Conservation (phyloP, 495 filamentous ascomycete species). For the Trichocladium uniseriatum region DNA sequence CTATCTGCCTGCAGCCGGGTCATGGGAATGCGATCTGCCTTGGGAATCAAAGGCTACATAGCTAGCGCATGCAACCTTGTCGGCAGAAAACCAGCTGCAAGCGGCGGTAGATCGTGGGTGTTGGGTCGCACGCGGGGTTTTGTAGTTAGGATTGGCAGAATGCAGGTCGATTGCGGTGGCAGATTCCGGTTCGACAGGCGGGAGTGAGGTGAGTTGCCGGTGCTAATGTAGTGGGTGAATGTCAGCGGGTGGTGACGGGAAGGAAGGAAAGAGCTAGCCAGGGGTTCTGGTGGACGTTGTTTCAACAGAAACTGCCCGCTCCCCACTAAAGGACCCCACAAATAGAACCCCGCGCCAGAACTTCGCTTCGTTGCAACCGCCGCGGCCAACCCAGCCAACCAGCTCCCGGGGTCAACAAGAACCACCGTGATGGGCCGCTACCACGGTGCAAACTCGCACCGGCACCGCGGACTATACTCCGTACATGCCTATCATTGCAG, state of each 20-base stretch:
- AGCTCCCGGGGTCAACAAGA: background rate
- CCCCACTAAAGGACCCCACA: conserved; percentile 11
- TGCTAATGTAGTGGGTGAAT: background rate
- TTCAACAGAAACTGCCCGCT: background rate
- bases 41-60: background rate
- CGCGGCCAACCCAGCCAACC: conserved; percentile 2
- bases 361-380: background rate
- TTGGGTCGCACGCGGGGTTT: no score
- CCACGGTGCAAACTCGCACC: no score
- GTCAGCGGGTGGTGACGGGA: background rate
- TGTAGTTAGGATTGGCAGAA: no score
- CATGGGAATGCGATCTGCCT: no score
- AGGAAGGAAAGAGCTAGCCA: background rate
- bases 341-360: conserved; percentile 17
- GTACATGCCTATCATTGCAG: no score
- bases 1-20: no score
- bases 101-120: conserved; percentile 8
- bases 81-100: conserved; percentile 7
- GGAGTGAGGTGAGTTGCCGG: no score
- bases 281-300: background rate
- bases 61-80: conserved; percentile 12
- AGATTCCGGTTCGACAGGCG: background rate
- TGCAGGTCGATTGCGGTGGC: background rate
- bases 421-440: no score
- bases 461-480: no score